These are phyloP conservation scores for Penicillium sp. DNA, from an alignment of 2,329 filamentous ascomycete genomes.

Conservation along the genomic window DNA sequence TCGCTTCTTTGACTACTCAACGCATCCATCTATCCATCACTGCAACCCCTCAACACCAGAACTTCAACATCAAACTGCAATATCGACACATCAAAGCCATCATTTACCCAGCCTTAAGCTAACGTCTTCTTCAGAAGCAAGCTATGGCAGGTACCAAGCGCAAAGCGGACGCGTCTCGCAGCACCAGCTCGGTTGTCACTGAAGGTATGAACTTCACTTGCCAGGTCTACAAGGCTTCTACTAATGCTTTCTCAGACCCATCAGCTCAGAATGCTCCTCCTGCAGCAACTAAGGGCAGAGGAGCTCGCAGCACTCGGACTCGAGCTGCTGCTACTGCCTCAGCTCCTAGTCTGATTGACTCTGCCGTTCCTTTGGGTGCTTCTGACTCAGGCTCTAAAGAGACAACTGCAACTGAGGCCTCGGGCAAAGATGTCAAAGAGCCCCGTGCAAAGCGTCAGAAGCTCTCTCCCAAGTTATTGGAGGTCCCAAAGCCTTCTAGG, in stretches of 20 bases:
- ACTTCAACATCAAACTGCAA: too few relatives aligned
- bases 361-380: background rate
- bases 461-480: constrained; percentile 24
- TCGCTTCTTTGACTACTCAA: background rate
- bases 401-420: background rate
- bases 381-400: background rate
- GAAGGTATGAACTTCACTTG: background rate
- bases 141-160: constrained; percentile 36
- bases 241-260: constrained; percentile 2
- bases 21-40: constrained; percentile 1
- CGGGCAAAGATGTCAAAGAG: constrained; percentile 23
- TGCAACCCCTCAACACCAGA: too few relatives aligned
- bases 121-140: constrained; percentile 18
- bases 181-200: constrained; percentile 1
- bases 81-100: background rate
- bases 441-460: constrained; percentile 31
- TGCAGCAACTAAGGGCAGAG: background rate
- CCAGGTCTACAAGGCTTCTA: background rate
- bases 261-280: background rate
- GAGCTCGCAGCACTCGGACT: background rate
- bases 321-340: constrained; percentile 4
- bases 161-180: constrained; percentile 25
- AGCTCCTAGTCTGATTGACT: background rate
- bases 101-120: background rate
- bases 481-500: constrained; percentile 31